These are phyloP conservation scores for Euphorbia tirucalli DNA, from an alignment of 345 rosid species.

Conservation along the genomic window DNA sequence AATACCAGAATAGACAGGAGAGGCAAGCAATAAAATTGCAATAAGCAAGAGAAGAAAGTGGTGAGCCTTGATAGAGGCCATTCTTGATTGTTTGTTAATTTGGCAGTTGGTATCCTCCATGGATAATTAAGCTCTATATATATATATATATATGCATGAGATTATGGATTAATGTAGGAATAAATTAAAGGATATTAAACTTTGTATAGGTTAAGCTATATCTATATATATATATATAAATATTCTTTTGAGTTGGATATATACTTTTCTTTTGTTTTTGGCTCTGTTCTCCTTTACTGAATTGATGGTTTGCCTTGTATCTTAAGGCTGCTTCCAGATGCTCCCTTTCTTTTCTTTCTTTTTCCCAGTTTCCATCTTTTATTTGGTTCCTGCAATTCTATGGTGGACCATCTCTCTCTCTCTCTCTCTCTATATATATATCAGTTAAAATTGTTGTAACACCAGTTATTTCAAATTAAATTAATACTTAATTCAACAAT, in stretches of 20 bases:
- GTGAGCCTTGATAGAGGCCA: constrained; percentile 29
- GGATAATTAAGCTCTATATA: too few relatives aligned
- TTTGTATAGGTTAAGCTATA: background rate
- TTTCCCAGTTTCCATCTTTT: too few relatives aligned
- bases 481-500: too few relatives aligned
- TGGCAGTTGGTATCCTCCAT: too few relatives aligned
- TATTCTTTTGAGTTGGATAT: background rate
- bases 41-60: constrained; percentile 20
- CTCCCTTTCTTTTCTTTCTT: too few relatives aligned
- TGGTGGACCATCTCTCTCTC: too few relatives aligned
- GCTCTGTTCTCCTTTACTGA: background rate
- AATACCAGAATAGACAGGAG: constrained; percentile 8
- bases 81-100: background rate
- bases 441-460: too few relatives aligned
- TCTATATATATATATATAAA: too few relatives aligned
- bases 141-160: background rate
- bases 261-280: background rate
- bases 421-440: too few relatives aligned
- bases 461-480: too few relatives aligned
- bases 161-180: background rate
- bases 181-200: background rate
- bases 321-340: constrained; percentile 16
- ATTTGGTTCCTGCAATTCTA: background rate
- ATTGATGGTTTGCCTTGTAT: background rate
- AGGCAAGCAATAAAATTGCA: constrained; percentile 37